Conservation (phyloP, 140 eudicot species). For the Senecio squalidus region DNA sequence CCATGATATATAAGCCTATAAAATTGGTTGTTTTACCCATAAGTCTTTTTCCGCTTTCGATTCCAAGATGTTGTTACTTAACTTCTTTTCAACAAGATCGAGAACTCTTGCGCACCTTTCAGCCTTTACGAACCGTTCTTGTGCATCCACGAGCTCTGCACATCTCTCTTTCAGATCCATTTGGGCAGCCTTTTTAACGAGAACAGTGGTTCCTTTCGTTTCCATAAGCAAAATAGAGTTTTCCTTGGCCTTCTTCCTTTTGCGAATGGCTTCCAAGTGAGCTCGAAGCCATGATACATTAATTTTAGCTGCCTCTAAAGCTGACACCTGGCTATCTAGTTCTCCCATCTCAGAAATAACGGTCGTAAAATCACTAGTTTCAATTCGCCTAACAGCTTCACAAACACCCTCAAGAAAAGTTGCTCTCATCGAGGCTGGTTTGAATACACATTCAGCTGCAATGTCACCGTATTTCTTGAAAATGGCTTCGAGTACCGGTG, state of each 20-base stretch:
- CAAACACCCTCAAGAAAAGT: not conserved
- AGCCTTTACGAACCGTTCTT: not conserved
- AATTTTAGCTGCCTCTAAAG: constrained; percentile 35
- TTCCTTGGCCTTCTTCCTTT: constrained; percentile 1
- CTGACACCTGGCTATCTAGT: constrained; percentile 21
- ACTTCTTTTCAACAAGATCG: not conserved
- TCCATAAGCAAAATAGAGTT: constrained; percentile 15
- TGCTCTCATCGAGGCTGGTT: not conserved
- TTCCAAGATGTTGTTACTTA: too few relatives aligned
- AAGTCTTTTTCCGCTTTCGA: too few relatives aligned
- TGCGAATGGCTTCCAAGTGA: constrained; percentile 16
- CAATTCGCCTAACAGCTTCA: not conserved
- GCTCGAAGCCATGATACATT: constrained; percentile 42
- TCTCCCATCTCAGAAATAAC: constrained; percentile 11
- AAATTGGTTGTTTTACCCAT: too few relatives aligned
- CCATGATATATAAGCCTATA: too few relatives aligned
- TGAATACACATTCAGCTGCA: not conserved
- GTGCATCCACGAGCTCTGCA: constrained; percentile 17
- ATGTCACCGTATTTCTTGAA: not conserved
- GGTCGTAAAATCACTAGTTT: not conserved
- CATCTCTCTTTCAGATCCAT: constrained; percentile 23
- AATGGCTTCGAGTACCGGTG: not conserved
- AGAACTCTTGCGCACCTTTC: not conserved
- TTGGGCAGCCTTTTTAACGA: constrained; percentile 25
- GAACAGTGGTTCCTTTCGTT: constrained; percentile 7